These are phyloP conservation scores for Thielaviopsis euricoi DNA, from an alignment of 2,329 filamentous ascomycete species.

Conservation along the genomic window DNA sequence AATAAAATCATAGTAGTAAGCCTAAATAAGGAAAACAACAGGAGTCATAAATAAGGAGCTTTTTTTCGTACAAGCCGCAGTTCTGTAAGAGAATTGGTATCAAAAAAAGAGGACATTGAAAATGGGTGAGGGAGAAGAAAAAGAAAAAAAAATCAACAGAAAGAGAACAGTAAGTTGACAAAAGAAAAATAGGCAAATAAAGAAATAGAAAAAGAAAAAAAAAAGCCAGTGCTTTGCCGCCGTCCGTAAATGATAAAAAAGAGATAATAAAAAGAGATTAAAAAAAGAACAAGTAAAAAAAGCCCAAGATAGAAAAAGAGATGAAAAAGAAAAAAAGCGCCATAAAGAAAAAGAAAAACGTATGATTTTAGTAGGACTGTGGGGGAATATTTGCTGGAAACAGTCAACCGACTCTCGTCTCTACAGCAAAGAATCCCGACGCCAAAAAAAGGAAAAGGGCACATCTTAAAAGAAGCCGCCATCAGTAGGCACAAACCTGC, in stretches of 20 bases:
- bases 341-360: too few relatives aligned
- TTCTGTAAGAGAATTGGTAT: not conserved
- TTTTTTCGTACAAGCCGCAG: not conserved
- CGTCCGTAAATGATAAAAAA: not conserved
- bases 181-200: slow-evolving; percentile 20
- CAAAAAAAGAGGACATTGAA: not conserved
- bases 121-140: slow-evolving; percentile 17
- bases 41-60: not conserved
- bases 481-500: slow-evolving; percentile 2
- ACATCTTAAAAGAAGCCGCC: slow-evolving; percentile 7
- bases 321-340: not conserved
- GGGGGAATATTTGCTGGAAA: not conserved
- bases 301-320: slow-evolving; percentile 1
- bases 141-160: slow-evolving; percentile 2
- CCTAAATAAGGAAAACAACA: not conserved
- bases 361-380: not conserved
- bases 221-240: slow-evolving; percentile 11
- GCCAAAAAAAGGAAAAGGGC: not conserved
- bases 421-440: not conserved
- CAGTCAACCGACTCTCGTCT: not conserved
- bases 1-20: not conserved
- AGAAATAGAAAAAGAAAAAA: not conserved
- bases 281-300: not conserved
- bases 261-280: not conserved
- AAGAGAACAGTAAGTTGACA: not conserved